Conservation (phyloP, 75 land plant species). For the Larix kaempferi region DNA sequence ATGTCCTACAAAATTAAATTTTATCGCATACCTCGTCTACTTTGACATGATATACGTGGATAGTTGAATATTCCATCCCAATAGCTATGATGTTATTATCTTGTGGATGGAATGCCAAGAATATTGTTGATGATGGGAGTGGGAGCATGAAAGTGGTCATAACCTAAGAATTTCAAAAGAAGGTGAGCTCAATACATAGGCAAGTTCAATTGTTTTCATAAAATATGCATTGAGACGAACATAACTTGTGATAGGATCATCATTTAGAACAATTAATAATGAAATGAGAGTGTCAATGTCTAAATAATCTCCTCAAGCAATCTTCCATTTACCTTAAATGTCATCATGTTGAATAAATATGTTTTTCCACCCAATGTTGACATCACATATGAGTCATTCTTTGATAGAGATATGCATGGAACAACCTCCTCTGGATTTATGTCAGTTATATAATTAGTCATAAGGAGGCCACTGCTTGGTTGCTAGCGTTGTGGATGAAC, state of each 20-base stretch:
- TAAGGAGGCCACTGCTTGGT: conserved; percentile 60
- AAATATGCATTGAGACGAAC: background rate
- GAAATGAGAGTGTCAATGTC: too few relatives aligned
- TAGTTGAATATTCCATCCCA: conserved; percentile 71
- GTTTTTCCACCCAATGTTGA: conserved; percentile 81
- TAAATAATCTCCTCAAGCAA: background rate
- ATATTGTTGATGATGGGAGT: conserved; percentile 61
- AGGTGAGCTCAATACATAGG: background rate
- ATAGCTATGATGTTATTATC: conserved; percentile 61
- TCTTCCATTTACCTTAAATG: conserved; percentile 50
- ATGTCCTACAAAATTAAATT: too few relatives aligned
- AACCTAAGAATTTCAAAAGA: conserved; percentile 19
- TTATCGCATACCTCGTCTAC: too few relatives aligned
- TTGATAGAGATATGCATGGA: conserved; percentile 72
- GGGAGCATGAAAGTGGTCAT: conserved; percentile 59
- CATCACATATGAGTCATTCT: conserved; percentile 85
- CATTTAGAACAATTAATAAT: background rate
- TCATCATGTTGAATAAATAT: conserved; percentile 76
- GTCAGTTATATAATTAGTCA: conserved; percentile 62
- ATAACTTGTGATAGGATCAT: background rate
- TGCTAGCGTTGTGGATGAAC: conserved; percentile 65
- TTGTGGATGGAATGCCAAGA: conserved; percentile 54
- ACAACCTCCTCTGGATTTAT: conserved; percentile 63
- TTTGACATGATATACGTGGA: too few relatives aligned
- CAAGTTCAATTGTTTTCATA: too few relatives aligned